These are phyloP conservation scores for Bullera alba DNA, from an alignment of 768 basidiomycete genomes.

Conservation along the genomic window DNA sequence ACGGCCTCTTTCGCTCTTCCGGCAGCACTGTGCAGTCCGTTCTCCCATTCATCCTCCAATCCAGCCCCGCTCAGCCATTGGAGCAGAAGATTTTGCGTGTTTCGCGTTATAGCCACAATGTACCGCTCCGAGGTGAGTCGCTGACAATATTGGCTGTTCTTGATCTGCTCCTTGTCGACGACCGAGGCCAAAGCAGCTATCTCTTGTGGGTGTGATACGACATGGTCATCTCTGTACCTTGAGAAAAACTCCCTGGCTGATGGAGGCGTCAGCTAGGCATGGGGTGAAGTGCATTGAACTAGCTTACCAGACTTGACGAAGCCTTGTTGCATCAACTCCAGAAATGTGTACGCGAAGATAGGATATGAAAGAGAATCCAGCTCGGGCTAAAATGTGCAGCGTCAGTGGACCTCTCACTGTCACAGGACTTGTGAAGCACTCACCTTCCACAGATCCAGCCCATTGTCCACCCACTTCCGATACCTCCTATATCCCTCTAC, in stretches of 20 bases:
- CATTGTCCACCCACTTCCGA: conserved; percentile 44
- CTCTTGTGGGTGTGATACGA: conserved; percentile 59
- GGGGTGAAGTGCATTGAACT: conserved; percentile 8
- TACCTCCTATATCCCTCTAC: conserved; percentile 41
- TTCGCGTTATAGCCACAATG: conserved; percentile 76
- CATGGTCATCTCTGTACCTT: conserved; percentile 62
- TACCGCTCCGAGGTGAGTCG: conserved; percentile 71
- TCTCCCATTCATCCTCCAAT: conserved; percentile 67
- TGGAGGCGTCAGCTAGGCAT: conserved; percentile 4
- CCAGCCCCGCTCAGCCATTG: conserved; percentile 88
- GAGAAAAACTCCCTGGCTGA: conserved; percentile 68
- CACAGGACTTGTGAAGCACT: conserved; percentile 3
- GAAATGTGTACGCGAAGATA: conserved; percentile 93
- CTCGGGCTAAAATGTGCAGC: conserved; percentile 60
- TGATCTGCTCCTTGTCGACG: conserved; percentile 73
- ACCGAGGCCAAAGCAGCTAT: conserved; percentile 74
- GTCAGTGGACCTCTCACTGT: conserved; percentile 4
- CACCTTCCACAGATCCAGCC: conserved; percentile 47
- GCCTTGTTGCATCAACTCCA: conserved; percentile 84
- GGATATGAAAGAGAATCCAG: conserved; percentile 89
- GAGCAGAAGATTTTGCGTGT: conserved; percentile 81
- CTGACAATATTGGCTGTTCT: conserved; percentile 72
- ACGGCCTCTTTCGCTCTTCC: conserved; percentile 84
- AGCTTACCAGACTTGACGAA: conserved; percentile 79
- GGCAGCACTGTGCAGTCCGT: conserved; percentile 70